Evolutionary conservation across 2,329 filamentous ascomycete genomes (phyloP).

Genomic region (Colletotrichum tamarilloi): DNA sequence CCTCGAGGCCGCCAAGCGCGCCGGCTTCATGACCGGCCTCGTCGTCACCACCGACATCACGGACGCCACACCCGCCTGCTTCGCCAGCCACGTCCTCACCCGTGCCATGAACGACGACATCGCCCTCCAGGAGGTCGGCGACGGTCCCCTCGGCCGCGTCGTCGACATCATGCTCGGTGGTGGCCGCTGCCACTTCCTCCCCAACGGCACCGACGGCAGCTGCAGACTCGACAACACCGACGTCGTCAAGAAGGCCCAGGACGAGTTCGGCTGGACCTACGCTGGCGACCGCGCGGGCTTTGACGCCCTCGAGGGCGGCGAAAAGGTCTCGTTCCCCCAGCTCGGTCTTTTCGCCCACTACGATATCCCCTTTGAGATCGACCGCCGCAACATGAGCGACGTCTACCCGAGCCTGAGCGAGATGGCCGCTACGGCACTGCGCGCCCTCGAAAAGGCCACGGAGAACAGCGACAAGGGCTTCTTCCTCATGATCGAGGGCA

Average conservation of each 20-base stretch:
- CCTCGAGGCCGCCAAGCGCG: constrained; percentile 91
- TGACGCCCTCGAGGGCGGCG: constrained; percentile 76
- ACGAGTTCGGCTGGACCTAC: constrained; percentile 84
- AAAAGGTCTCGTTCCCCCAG: constrained; percentile 79
- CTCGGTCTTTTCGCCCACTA: constrained; percentile 84
- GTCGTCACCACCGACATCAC: constrained; percentile 96
- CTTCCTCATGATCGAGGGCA: constrained; percentile 98
- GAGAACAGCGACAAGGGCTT: constrained; percentile 89
- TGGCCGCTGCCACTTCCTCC: constrained; percentile 91
- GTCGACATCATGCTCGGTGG: constrained; percentile 95
- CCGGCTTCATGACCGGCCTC: constrained; percentile 91
- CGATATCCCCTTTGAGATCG: constrained; percentile 94
- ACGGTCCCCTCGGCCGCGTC: constrained; percentile 85
- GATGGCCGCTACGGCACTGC: constrained; percentile 87
- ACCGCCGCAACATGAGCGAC: constrained; percentile 82
- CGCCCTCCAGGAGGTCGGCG: constrained; percentile 90
- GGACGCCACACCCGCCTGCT: constrained; percentile 95
- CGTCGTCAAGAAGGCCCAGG: constrained; percentile 76
- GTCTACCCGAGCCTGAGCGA: constrained; percentile 90
- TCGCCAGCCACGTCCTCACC: constrained; percentile 86
- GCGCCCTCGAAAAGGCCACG: constrained; percentile 83
- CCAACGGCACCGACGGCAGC: constrained; percentile 82
- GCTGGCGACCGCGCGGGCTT: constrained; percentile 79
- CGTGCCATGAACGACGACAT: constrained; percentile 89
- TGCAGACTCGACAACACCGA: constrained; percentile 85